Conservation (phyloP, 78 protist species). For the Dictyostelium discoideum region dicty_2.7 NC_007088.5:3207501-3208000, state of each 20-base stretch:
- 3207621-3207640: background rate
- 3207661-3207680: too few species aligned
- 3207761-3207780: too few species aligned
- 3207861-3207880: background rate
- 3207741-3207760: too few species aligned
- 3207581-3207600: background rate
- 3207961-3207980: slow-evolving; percentile 96
- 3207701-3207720: background rate
- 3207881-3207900: background rate
- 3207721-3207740: too few species aligned
- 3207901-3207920: background rate
- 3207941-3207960: slow-evolving; percentile 90
- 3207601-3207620: background rate
- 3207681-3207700: too few species aligned
- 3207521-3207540: background rate
- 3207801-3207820: background rate
- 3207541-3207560: background rate
- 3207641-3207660: background rate
- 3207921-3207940: slow-evolving; percentile 27
- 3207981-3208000: slow-evolving; percentile 94
- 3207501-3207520: background rate
- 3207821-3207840: background rate
- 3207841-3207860: background rate
- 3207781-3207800: background rate
- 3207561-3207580: slow-evolving; percentile 6